phyloP scores from a whole-genome alignment of 2,329 filamentous ascomycete species.

The Simplicillium aogashimaense region DNA sequence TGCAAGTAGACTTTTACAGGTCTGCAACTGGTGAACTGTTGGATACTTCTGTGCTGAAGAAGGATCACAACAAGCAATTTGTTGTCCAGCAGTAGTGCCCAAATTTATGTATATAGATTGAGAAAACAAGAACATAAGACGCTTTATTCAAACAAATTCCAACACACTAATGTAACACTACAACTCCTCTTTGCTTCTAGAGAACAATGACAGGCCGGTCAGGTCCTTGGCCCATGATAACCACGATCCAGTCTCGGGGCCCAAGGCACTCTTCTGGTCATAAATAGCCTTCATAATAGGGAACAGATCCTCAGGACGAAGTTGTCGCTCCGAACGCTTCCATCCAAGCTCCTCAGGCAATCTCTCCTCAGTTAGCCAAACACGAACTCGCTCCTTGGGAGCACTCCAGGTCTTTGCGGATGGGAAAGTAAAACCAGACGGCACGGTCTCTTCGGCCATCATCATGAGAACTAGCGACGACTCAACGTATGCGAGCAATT shows the following conservation, averaged over 20 bases:
- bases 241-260: background rate
- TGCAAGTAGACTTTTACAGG: background rate
- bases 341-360: conserved; percentile 8
- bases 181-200: background rate
- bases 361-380: conserved; percentile 8
- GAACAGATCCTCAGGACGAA: background rate
- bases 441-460: conserved; percentile 8
- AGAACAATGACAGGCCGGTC: no score
- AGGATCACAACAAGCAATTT: background rate
- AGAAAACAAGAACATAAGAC: background rate
- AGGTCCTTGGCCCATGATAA: no score
- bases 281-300: conserved; percentile 3
- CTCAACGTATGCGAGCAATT: conserved; percentile 3
- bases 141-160: background rate
- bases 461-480: conserved; percentile 6
- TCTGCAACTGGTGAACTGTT: background rate
- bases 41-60: background rate
- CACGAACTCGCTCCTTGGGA: conserved; percentile 5
- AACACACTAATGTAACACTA: no score
- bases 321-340: conserved; percentile 6
- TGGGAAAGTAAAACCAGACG: conserved; percentile 6
- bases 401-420: background rate
- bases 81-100: background rate
- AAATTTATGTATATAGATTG: background rate
- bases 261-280: background rate